Evolutionary conservation across 306 rosid species (phyloP).

Genomic region (Hippophae gyantsensis): DNA sequence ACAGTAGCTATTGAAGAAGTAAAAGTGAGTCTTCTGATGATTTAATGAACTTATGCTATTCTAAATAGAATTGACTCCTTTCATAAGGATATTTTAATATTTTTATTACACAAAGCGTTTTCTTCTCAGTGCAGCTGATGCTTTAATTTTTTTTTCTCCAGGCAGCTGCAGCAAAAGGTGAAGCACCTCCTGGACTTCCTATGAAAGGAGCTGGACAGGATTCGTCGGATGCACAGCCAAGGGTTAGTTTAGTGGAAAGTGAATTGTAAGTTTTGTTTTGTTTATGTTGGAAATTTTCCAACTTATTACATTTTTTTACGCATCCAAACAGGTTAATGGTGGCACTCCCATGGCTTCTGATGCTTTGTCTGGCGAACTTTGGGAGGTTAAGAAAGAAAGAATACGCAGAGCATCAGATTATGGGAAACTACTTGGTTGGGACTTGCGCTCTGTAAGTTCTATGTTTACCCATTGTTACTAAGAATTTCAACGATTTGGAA

Average conservation of each 20-base stretch:
- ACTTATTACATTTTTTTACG: constrained; percentile 15
- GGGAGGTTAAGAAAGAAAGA: constrained; percentile 89
- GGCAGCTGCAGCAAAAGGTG: constrained; percentile 99
- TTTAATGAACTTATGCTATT: constrained; percentile 12
- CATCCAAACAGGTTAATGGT: constrained; percentile 57
- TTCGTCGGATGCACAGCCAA: constrained; percentile 69
- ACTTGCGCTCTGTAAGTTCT: constrained; percentile 79
- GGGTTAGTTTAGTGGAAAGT: constrained; percentile 29
- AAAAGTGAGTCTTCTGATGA: constrained; percentile 55
- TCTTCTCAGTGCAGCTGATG: not conserved
- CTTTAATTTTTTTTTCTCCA: constrained; percentile 29
- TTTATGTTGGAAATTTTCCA: not conserved
- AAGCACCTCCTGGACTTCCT: constrained; percentile 98
- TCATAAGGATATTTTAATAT: not conserved
- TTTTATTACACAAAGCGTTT: not conserved
- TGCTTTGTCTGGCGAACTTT: constrained; percentile 95
- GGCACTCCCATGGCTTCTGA: constrained; percentile 78
- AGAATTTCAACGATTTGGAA: too few relatives aligned
- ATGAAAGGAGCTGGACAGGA: constrained; percentile 98
- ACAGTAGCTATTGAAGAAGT: constrained; percentile 96
- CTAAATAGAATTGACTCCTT: constrained; percentile 11
- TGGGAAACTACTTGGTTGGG: constrained; percentile 86
- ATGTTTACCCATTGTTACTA: not conserved
- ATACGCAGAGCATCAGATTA: constrained; percentile 63
- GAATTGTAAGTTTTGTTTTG: constrained; percentile 9